Percentiles rank a stretch among this genome's conserved stretches.
phyloP scores from a whole-genome alignment of 2,329 filamentous ascomycete genomes.

The Teratosphaeria gauchensis region DNA sequence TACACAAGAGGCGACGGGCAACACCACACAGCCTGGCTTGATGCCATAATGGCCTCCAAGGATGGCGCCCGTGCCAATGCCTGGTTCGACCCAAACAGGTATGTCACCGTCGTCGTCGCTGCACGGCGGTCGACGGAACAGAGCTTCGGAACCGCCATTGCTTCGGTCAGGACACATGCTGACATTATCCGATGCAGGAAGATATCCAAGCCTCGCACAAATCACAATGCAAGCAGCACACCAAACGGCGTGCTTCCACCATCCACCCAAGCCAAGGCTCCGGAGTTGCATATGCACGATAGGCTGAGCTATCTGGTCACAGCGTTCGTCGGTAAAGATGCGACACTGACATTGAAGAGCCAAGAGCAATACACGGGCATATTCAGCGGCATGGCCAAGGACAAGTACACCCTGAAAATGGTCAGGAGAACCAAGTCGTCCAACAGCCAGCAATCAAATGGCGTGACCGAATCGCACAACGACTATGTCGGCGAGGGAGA shows the following conservation, averaged over 20 bases:
- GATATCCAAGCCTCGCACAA: neutral
- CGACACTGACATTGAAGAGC: constrained; percentile 48
- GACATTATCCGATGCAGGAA: neutral
- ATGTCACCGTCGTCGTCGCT: neutral
- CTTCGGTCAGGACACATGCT: constrained; percentile 13
- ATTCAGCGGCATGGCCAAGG: constrained; percentile 47
- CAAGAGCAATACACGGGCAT: constrained; percentile 54
- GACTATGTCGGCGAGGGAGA: constrained; percentile 39
- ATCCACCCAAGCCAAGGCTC: constrained; percentile 13
- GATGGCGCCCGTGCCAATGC: constrained; percentile 35
- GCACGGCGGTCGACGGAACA: neutral
- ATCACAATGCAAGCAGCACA: neutral
- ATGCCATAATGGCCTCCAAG: neutral
- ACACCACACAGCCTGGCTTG: neutral
- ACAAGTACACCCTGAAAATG: constrained; percentile 58
- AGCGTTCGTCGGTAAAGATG: constrained; percentile 45
- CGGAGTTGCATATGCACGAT: constrained; percentile 51
- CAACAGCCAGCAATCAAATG: constrained; percentile 37
- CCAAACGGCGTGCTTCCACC: constrained; percentile 4
- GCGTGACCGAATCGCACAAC: constrained; percentile 29
- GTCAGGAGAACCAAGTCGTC: constrained; percentile 42
- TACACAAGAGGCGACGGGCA: neutral
- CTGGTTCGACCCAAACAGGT: constrained; percentile 46
- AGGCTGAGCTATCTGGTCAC: constrained; percentile 50
- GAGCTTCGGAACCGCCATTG: neutral